These are phyloP conservation scores for Cutaneotrichosporon cutaneum DNA, from an alignment of 1,284 basidiomycete genomes.

Conservation along the genomic window DNA sequence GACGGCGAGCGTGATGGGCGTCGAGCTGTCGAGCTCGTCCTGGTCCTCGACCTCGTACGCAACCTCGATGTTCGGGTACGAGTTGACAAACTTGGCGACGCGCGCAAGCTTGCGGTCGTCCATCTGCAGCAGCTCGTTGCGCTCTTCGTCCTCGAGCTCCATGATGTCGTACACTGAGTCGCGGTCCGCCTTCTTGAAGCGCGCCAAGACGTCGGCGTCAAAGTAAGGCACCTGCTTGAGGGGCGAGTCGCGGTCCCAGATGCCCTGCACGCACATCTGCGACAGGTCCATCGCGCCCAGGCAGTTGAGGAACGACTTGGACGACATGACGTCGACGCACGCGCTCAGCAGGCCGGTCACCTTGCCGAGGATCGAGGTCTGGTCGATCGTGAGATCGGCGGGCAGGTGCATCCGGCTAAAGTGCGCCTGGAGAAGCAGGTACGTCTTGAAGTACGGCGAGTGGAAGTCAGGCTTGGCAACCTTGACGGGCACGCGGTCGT, in stretches of 20 bases:
- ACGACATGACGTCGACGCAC: conserved; percentile 97
- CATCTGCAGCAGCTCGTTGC: conserved; percentile 81
- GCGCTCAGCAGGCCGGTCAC: conserved; percentile 86
- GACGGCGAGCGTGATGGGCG: conserved; percentile 79
- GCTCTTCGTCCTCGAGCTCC: conserved; percentile 90
- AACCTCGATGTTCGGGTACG: conserved; percentile 90
- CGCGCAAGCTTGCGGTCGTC: conserved; percentile 72
- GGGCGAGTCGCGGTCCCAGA: conserved; percentile 95
- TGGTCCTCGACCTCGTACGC: conserved; percentile 69
- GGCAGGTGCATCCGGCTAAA: conserved; percentile 90
- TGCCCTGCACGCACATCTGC: conserved; percentile 99
- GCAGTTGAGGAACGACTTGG: conserved; percentile 90
- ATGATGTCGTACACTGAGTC: conserved; percentile 93
- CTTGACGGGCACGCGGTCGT: conserved; percentile 97
- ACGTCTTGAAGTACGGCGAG: conserved; percentile 96
- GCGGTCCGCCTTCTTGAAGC: conserved; percentile 76
- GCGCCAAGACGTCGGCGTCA: conserved; percentile 76
- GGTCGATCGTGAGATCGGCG: conserved; percentile 89
- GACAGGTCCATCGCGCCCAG: conserved; percentile 96
- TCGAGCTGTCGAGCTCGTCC: conserved; percentile 76
- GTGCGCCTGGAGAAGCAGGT: conserved; percentile 93
- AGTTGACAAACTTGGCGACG: conserved; percentile 90
- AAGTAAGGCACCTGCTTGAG: conserved; percentile 96
- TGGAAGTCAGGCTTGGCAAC: conserved; percentile 82
- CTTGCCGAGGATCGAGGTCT: conserved; percentile 80